Conservation (phyloP, 2,329 filamentous ascomycete species). For the Rhinocladiella mackenziei region DNA sequence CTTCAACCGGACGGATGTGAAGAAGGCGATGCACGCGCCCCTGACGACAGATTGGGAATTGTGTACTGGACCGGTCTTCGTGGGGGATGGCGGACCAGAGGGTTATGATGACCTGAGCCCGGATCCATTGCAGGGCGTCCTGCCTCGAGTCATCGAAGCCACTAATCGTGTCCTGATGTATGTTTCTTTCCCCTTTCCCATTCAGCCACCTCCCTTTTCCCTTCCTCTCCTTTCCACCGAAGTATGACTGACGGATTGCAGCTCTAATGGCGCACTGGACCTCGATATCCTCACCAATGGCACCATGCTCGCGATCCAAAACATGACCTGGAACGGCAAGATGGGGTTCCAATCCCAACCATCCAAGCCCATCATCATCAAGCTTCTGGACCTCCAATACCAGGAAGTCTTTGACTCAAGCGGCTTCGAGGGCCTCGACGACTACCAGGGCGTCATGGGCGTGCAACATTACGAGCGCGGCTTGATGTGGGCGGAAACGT, state of each 20-base stretch:
- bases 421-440: slow-evolving; percentile 13
- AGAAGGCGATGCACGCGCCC: slow-evolving; percentile 63
- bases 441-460: slow-evolving; percentile 30
- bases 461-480: slow-evolving; percentile 38
- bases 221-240: too few relatives aligned
- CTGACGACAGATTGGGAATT: slow-evolving; percentile 15
- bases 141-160: slow-evolving; percentile 22
- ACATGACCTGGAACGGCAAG: slow-evolving; percentile 26
- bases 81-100: slow-evolving; percentile 19
- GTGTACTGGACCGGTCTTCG: slow-evolving; percentile 20
- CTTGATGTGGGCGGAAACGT: slow-evolving; percentile 38
- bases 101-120: slow-evolving; percentile 15
- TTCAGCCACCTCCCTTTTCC: too few relatives aligned
- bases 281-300: slow-evolving; percentile 20
- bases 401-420: slow-evolving; percentile 16
- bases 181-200: slow-evolving; percentile 2
- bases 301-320: slow-evolving; percentile 24
- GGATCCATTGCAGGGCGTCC: slow-evolving; percentile 20
- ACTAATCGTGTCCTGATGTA: slow-evolving; percentile 24
- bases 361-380: slow-evolving; percentile 19
- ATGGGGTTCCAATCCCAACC: slow-evolving; percentile 19
- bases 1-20: slow-evolving; percentile 67
- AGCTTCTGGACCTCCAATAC: slow-evolving; percentile 18
- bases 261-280: slow-evolving; percentile 23
- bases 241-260: slow-evolving; percentile 2